Evolutionary conservation across 495 filamentous ascomycete genomes (phyloP).

Genomic region (Thermochaetoides thermophila): DNA sequence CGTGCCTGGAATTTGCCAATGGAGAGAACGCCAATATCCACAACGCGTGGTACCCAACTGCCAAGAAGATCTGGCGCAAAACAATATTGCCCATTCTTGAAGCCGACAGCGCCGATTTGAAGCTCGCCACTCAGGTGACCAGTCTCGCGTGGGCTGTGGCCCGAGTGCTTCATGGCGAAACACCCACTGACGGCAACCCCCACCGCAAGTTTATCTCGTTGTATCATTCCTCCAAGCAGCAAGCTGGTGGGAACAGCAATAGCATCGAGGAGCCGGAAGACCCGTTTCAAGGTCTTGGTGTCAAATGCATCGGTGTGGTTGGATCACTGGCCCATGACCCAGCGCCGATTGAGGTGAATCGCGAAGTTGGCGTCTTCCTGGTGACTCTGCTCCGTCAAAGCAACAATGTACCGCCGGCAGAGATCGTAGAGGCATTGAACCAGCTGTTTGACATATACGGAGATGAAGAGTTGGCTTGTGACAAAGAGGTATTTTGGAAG

Average conservation of each 20-base stretch:
- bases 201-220: constrained; percentile 45
- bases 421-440: constrained; percentile 42
- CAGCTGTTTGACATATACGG: constrained; percentile 49
- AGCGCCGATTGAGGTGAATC: constrained; percentile 29
- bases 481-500: constrained; percentile 45
- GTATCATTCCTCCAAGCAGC: constrained; percentile 34
- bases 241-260: constrained; percentile 1
- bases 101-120: constrained; percentile 42
- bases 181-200: constrained; percentile 31
- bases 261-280: constrained; percentile 23
- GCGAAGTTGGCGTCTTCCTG: constrained; percentile 45
- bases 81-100: constrained; percentile 35
- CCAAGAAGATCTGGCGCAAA: constrained; percentile 37
- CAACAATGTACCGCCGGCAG: constrained; percentile 28
- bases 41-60: constrained; percentile 32
- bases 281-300: constrained; percentile 36
- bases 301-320: constrained; percentile 47
- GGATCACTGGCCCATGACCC: constrained; percentile 39
- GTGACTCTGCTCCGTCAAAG: constrained; percentile 29
- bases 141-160: constrained; percentile 49
- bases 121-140: constrained; percentile 40
- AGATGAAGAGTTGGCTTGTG: constrained; percentile 37
- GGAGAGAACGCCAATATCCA: constrained; percentile 26
- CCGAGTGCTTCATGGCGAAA: constrained; percentile 31
- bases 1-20: constrained; percentile 31